Evolutionary conservation across 345 rosid genomes (phyloP), one percentile per base, ranked within the genome.

Genomic region (Melastoma malabathricum): DNA sequence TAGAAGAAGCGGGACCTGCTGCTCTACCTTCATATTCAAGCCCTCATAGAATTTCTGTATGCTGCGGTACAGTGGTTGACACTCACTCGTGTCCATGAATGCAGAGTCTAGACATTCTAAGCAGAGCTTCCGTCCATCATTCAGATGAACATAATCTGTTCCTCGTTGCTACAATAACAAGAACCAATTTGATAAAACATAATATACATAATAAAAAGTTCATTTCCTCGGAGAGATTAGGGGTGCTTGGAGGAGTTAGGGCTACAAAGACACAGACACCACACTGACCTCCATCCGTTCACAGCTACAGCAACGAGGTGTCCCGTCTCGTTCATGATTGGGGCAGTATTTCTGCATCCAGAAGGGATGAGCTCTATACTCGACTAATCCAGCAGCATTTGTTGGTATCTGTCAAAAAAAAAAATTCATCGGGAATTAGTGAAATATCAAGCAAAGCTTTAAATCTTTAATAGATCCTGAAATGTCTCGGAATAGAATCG

Each of bases 311-410:
- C 99, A 93, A 44, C 95, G 73, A 53, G 95, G 89, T 55, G 97
- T 93, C 34, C 75, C 76, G 62, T 93, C 97, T 34, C 61, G 81
- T 66, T 93, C 99, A 41, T 93, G 99, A 34, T 86, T 66, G 51
- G 97, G 99, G 68, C 99, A 93, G 67, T 93, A 93, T 66, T 93
- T 93, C 59, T 93, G 99, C 16, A 54, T 44, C 99, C 99, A 93
- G 74, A 88, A 93, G 47, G 97, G 99, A 72, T 88, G 99, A 39
- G 94, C 97, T 74, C 95, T 85, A 69, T 85, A 93, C 70, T 93
- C 97, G 67, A 93, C 83, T 63, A 88, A 94, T 72, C 99, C 97
- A 59, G 75, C 66, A 65, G 68, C 75, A 70, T 81, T 93, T 65
- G 97, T 81, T 47, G 99, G 95, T 64, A 93, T 88, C 97, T 93